Percentiles rank a stretch among this genome's conserved stretches.
phyloP scores from a whole-genome alignment of 495 filamentous ascomycete genomes.

The Neurospora terricola region DNA sequence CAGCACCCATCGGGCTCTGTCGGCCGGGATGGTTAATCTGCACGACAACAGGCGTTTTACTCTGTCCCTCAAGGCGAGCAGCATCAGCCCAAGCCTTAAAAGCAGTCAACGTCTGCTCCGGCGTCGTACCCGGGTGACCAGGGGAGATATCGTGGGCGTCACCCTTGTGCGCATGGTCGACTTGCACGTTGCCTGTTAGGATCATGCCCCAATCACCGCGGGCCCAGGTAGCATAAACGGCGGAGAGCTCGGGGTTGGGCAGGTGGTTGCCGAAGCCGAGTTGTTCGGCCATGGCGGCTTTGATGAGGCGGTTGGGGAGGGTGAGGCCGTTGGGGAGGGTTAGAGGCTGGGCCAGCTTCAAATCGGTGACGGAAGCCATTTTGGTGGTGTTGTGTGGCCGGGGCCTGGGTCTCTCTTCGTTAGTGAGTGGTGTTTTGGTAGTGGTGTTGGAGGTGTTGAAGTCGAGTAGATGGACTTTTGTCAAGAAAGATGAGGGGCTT shows the following conservation, averaged over 20 bases:
- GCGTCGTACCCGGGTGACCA: constrained; percentile 16
- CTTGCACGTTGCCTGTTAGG: constrained; percentile 41
- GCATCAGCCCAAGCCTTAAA: constrained; percentile 40
- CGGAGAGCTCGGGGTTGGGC: constrained; percentile 32
- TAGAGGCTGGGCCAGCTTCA: constrained; percentile 27
- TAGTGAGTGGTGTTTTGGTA: not conserved
- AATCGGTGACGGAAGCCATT: not conserved
- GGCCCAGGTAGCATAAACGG: constrained; percentile 49
- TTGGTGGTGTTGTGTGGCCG: not conserved
- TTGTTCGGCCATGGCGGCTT: constrained; percentile 35
- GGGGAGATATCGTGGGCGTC: constrained; percentile 29
- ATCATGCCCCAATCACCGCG: constrained; percentile 40
- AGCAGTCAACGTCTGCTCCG: constrained; percentile 13
- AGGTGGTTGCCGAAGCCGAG: constrained; percentile 30
- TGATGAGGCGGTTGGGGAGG: constrained; percentile 31
- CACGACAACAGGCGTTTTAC: constrained; percentile 38
- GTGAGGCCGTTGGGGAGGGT: constrained; percentile 27
- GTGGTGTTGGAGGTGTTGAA: no score
- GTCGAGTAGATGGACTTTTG: no score
- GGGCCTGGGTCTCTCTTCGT: not conserved
- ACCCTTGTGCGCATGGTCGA: constrained; percentile 44
- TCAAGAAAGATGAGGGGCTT: no score
- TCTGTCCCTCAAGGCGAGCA: constrained; percentile 22
- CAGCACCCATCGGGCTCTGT: constrained; percentile 39
- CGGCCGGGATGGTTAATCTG: constrained; percentile 52